A percentile compares a stretch with the other conserved stretches of the same genome.
Conservation (phyloP, 345 rosid genomes). For the Eucalyptus pumila region DNA sequence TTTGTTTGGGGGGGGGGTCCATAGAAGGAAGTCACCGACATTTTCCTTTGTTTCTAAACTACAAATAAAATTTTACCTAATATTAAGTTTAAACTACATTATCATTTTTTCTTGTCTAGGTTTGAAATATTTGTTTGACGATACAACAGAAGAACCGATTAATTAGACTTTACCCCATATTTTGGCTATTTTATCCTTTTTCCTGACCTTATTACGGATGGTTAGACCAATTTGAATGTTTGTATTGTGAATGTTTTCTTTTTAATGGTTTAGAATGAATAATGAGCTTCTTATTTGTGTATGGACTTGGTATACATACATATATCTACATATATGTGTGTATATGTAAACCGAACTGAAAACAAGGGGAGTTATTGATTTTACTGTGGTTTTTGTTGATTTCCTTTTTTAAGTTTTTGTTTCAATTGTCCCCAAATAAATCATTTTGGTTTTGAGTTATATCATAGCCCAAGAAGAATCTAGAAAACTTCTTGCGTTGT, state of each 20-base stretch:
- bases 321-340: no score
- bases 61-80: background rate
- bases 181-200: background rate
- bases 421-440: background rate
- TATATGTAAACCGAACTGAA: background rate
- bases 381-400: background rate
- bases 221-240: background rate
- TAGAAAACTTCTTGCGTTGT: background rate
- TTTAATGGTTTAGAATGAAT: background rate
- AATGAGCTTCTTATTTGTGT: background rate
- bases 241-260: background rate
- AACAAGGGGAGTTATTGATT: background rate
- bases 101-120: background rate
- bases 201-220: background rate
- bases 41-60: background rate
- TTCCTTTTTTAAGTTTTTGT: background rate
- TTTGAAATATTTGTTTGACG: background rate
- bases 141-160: background rate
- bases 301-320: background rate
- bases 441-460: background rate
- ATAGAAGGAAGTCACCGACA: background rate
- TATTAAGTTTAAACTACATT: background rate
- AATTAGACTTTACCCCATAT: background rate
- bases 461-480: background rate
- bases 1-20: no score